These are phyloP conservation scores for Phyllosticta capitalensis DNA, from an alignment of 2,329 filamentous ascomycete genomes.

Conservation along the genomic window DNA sequence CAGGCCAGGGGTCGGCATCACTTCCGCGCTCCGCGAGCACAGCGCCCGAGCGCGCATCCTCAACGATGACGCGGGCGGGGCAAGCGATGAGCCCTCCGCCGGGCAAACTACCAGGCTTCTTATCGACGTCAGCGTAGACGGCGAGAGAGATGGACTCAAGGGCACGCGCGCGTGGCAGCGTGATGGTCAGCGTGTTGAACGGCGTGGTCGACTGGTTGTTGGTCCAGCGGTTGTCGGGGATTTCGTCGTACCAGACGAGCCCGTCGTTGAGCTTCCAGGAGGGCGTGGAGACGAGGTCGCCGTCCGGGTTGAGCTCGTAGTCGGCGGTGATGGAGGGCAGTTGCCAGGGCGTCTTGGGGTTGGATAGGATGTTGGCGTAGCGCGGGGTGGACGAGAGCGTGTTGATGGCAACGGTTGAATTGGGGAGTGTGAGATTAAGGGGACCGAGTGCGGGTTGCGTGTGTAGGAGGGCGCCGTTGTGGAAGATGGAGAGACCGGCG, in stretches of 20 bases:
- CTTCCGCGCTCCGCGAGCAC: neutral
- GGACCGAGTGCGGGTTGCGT: constrained; percentile 12
- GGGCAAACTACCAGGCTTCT: neutral
- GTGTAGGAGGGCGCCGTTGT: constrained; percentile 27
- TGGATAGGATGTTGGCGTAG: constrained; percentile 35
- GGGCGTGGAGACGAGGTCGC: constrained; percentile 20
- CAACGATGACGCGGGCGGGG: neutral
- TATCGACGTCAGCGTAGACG: constrained; percentile 1
- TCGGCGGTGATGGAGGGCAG: constrained; percentile 29
- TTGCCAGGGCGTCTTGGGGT: constrained; percentile 22
- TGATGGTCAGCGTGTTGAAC: constrained; percentile 14
- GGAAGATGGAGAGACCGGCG: constrained; percentile 29
- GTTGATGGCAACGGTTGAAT: constrained; percentile 12
- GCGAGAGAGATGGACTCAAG: constrained; percentile 12
- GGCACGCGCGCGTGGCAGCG: constrained; percentile 13
- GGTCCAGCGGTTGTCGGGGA: constrained; percentile 27
- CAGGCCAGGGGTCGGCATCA: neutral
- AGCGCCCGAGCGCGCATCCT: neutral
- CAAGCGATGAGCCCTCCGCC: neutral
- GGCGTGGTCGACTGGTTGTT: constrained; percentile 16
- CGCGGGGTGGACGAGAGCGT: constrained; percentile 15
- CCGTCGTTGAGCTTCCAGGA: constrained; percentile 35
- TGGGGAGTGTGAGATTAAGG: constrained; percentile 14
- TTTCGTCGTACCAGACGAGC: constrained; percentile 32
- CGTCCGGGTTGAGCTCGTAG: constrained; percentile 22